Evolutionary conservation across 352 stramenopile genomes (phyloP).

Genomic region (Nothophytophthora sp.): DNA sequence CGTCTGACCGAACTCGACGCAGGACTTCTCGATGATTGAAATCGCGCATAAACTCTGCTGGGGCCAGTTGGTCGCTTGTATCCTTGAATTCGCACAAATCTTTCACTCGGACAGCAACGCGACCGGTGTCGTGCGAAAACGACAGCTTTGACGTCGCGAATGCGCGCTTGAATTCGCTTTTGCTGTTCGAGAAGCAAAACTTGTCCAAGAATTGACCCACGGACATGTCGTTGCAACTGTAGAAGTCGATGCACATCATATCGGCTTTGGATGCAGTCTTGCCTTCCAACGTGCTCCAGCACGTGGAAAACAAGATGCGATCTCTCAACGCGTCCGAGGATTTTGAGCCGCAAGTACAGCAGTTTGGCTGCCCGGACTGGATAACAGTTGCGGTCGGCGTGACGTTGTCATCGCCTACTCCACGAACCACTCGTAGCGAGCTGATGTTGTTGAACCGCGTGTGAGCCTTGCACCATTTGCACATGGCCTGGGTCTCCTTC

Average conservation of each 20-base stretch:
- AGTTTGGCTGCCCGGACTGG: slow-evolving; percentile 28
- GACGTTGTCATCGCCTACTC: slow-evolving; percentile 16
- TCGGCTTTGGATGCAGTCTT: slow-evolving; percentile 81
- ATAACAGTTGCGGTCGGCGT: slow-evolving; percentile 25
- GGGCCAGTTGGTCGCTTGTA: slow-evolving; percentile 44
- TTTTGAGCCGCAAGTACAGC: slow-evolving; percentile 67
- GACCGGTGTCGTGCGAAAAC: slow-evolving; percentile 81
- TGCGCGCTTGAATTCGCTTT: slow-evolving; percentile 75
- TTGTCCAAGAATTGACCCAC: slow-evolving; percentile 80
- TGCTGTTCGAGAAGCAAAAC: slow-evolving; percentile 76
- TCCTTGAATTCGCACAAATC: slow-evolving; percentile 74
- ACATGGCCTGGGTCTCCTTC: slow-evolving; percentile 82
- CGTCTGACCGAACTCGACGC: slow-evolving; percentile 57
- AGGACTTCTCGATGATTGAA: slow-evolving; percentile 64
- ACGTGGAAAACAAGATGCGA: slow-evolving; percentile 82
- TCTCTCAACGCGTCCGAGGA: slow-evolving; percentile 61
- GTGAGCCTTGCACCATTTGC: slow-evolving; percentile 82
- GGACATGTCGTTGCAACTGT: slow-evolving; percentile 82
- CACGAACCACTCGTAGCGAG: slow-evolving; percentile 54
- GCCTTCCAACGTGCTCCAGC: slow-evolving; percentile 79
- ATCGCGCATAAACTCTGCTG: slow-evolving; percentile 59
- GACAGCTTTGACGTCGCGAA: slow-evolving; percentile 82
- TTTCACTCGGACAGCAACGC: slow-evolving; percentile 73
- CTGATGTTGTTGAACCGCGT: slow-evolving; percentile 88
- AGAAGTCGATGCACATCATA: slow-evolving; percentile 91